Conservation (phyloP, 257 asterid species). For the Solanum gracilifrons region DNA sequence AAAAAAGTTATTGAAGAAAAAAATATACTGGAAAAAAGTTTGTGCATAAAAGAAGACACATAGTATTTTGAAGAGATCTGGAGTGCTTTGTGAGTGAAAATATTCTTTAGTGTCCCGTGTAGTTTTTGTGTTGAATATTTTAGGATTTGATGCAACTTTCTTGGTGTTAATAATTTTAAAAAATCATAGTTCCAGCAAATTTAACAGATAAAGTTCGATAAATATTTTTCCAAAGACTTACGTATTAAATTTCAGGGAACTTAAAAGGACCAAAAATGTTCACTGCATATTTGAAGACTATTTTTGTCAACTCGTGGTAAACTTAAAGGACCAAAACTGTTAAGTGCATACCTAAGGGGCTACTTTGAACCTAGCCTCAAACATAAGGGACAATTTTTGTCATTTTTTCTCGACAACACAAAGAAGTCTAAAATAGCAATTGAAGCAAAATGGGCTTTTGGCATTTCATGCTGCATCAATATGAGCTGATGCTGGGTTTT, state of each 20-base stretch:
- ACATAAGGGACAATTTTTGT: background rate
- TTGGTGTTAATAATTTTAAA: background rate
- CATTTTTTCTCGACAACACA: background rate
- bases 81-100: background rate
- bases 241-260: background rate
- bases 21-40: background rate
- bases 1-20: background rate
- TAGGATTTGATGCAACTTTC: background rate
- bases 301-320: background rate
- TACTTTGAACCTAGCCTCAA: background rate
- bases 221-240: background rate
- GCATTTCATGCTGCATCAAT: background rate
- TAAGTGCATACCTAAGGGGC: background rate
- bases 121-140: background rate
- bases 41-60: background rate
- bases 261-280: background rate
- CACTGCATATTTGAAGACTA: background rate
- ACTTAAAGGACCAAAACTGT: background rate
- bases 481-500: background rate
- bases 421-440: background rate
- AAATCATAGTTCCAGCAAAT: background rate
- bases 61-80: background rate
- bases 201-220: background rate
- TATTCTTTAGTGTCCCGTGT: background rate
- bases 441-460: background rate